These are phyloP conservation scores for Podila verticillata DNA, from an alignment of 192 early-diverging fungal species.

Conservation along the genomic window DNA sequence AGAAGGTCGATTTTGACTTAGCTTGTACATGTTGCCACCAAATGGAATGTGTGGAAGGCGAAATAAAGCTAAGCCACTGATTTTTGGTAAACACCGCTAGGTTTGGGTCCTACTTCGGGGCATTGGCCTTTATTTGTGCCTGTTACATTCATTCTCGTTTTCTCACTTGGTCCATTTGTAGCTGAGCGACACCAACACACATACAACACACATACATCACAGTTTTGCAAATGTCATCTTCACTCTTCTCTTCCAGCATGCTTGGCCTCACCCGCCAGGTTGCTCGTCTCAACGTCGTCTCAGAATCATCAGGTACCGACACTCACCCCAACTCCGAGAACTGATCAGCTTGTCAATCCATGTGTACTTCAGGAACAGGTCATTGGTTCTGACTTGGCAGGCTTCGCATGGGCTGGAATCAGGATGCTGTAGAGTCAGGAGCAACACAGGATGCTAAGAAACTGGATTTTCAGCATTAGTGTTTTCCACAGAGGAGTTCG, in stretches of 20 bases:
- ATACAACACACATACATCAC: neutral
- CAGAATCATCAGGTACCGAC: slow-evolving; percentile 1
- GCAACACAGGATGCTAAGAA: no score
- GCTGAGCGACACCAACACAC: neutral
- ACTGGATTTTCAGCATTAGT: no score
- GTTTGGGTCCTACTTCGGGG: no score
- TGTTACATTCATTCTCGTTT: no score
- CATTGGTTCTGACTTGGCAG: neutral
- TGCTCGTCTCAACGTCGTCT: neutral
- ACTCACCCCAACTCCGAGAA: neutral
- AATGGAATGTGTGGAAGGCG: no score
- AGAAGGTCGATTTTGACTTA: neutral
- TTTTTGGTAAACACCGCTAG: no score
- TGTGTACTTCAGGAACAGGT: neutral
- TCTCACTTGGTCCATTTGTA: neutral
- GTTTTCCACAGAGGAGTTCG: no score
- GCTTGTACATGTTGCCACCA: neutral
- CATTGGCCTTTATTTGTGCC: no score
- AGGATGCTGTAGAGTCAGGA: no score
- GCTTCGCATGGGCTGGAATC: no score
- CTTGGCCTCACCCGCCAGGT: slow-evolving; percentile 3
- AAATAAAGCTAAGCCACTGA: no score
- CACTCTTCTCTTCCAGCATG: neutral
- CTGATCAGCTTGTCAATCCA: neutral
- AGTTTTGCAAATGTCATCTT: neutral